Evolutionary conservation across 2,329 filamentous ascomycete genomes (phyloP), one percentile per base, ranked within the genome.

Genomic region (Reticulascus tulasneorum): DNA sequence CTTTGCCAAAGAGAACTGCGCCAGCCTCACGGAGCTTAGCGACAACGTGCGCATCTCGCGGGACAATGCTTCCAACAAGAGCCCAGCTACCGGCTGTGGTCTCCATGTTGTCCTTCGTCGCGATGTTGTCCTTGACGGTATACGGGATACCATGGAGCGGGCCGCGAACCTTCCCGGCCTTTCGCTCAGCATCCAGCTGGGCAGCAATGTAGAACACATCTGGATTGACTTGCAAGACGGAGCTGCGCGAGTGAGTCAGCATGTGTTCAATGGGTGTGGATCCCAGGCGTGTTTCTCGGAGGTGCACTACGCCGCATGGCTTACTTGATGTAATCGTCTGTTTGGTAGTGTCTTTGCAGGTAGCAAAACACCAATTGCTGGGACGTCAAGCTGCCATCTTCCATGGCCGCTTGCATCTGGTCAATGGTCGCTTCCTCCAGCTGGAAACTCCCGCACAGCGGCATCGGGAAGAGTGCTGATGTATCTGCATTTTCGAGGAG

Each of bases 61-160:
- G 81, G 0, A 84, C 77, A 0, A 80, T 62, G 29, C 69, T 79
- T 2, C 83, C 84, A 2, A 84, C 56, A 0, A 89, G 67, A 13
- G 78, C 78, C 71, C 68, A 81, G 49, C 72, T 78, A 1, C 85
- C 85, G 1, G 84, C 83, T 0, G 84, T 88, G 0, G 84, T 89
- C 52, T 88, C 73, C 71, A 89, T 75, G 33, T 72, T 72, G 53
- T 87, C 84, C 45, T 77, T 78, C 8, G 74, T 78, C 17, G 70
- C 79, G 36, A 86, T 82, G 52, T 82, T 84, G 53, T 89, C 84
- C 58, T 89, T 89, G 45, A 87, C 75, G 3, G 83, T 66, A 53
- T 85, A 85, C 0, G 85, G 84, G 27, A 90, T 85, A 4, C 84
- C 84, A 53, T 89, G 84, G 2, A 90, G 67, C 1, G 77, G 77